Base-by-base conservation (phyloP, 805 yeast species). In the Clavispora phyllophila region DNA sequence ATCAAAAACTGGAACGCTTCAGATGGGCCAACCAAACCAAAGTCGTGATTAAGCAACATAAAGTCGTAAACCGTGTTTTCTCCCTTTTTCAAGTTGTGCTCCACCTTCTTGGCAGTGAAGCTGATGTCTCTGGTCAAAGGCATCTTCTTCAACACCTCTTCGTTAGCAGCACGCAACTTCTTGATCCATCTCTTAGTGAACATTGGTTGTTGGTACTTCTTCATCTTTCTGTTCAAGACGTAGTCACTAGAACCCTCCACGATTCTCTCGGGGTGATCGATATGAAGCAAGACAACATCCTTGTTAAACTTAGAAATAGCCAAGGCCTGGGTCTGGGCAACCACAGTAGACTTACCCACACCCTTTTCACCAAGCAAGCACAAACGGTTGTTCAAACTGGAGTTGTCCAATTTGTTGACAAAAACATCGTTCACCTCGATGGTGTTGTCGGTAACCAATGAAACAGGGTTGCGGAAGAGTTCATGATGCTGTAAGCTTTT, bases 241-340 rank as follows among this genome's bases (percentile, higher is more conserved):
- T 80, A 86, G 61, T 86, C 95, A 42, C 70, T 73, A 19, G 85
- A 68, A 41, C 96, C 97, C 50, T 85, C 79, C n/a, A 80, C 68
- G 18, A 87, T 69, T 24, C 68, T 63, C 29, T 72, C 76, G 1
- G 88, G 81, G 47, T 79, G 67, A 23, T 88, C 78, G 14, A 88
- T 61, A 39, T 85, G 87, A 36, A 89, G 54, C 4, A 87, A 63
- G 13, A 83, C 68, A 22, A 74, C 62, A 14, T 68, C 61, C 15
- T 46, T 39, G 5, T 57, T 47, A 25, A 63, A 57, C 26, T 70
- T 48, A 9, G 62, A 54, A 23, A 56, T 46, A 3, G 80, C 74
- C 37, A 85, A 61, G 0, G 84, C 78, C 34, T 83, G 83, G 2
- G 82, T 70, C 61, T 89, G 96, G 0, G 90, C 62, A 37, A 89